Base-by-base conservation (phyloP, 805 yeast genomes). In the Saccharomyces paradoxus region DNA sequence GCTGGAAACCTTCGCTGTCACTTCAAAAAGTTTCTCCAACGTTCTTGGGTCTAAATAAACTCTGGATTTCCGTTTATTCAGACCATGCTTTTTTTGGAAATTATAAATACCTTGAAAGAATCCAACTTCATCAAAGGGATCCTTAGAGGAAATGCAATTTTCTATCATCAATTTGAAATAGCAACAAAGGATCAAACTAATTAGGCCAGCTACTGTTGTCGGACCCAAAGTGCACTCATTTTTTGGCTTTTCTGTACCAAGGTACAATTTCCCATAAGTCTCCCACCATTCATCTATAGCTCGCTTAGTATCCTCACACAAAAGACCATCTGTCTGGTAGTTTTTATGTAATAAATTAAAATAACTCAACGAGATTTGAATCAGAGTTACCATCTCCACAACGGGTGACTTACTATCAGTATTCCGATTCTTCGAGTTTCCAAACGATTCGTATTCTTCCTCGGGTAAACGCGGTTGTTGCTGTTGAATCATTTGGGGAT, bases 201-300 rank as follows among this genome's bases (percentile, higher is more conserved):
- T 70, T 1, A 94, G 75, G 0, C 94, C 92, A 0, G 95, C 79
- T 0, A 90, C 87, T 0, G 96, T 81, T 2, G 80, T 74, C 0
- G 90, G 79, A 0, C 87, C 82, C 55, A 87, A 66, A 0, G 77
- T 68, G 0, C 86, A 86, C 55, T 80, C 81, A 55, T 74, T 77
- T 27, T 58, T 56, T 29, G 72, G 70, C 26, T 67, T 61, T 21
- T 62, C 66, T 8, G 60, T 55, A 2, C 68, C 69, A 31, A 68
- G 52, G 53, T 66, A 68, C 29, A 57, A 48, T 47, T 60, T 69
- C 0, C 96, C 96, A 58, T 86, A 78, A 31, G 81, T 66, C 37
- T 75, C 76, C 97, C 98, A 92, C 97, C 98, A 92, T 48, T 77
- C 74, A 1, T 68, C 63, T 27, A 89, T 78, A 0, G 95, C 95